Evolutionary conservation across 257 asterid species (phyloP).

Genomic region (Datura wrightii): DNA sequence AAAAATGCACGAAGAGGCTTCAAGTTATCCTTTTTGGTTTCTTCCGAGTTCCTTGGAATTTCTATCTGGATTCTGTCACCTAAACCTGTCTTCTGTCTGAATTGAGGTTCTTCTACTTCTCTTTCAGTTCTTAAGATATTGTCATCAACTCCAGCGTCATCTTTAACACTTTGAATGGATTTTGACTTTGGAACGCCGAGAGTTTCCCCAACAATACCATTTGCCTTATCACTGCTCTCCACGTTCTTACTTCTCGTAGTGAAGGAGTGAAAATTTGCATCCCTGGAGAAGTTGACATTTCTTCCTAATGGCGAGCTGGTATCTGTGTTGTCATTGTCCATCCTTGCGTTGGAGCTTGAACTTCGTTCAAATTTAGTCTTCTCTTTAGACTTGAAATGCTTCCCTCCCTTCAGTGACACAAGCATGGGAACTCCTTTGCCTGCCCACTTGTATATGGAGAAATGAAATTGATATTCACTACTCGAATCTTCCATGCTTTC

Average conservation of each 20-base stretch:
- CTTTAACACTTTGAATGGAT: constrained; percentile 29
- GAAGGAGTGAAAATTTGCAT: constrained; percentile 31
- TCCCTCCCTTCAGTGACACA: constrained; percentile 47
- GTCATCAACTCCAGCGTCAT: constrained; percentile 28
- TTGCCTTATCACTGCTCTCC: constrained; percentile 33
- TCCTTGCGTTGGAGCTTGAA: constrained; percentile 50
- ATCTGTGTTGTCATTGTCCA: constrained; percentile 35
- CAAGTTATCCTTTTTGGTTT: constrained; percentile 36
- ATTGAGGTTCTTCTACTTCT: constrained; percentile 37
- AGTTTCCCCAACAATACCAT: constrained; percentile 26
- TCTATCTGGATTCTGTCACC: constrained; percentile 37
- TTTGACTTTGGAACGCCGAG: constrained; percentile 40
- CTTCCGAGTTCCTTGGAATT: constrained; percentile 33
- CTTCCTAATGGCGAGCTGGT: constrained; percentile 14
- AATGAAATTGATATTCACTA: constrained; percentile 63
- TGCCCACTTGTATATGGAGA: constrained; percentile 93
- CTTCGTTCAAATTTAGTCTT: constrained; percentile 38
- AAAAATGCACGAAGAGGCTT: constrained; percentile 45
- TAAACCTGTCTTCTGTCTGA: constrained; percentile 34
- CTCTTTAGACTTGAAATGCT: constrained; percentile 39
- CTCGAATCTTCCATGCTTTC: constrained; percentile 36
- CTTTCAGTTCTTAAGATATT: constrained; percentile 24
- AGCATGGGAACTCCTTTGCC: constrained; percentile 68
- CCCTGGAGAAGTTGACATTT: constrained; percentile 28
- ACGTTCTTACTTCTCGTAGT: constrained; percentile 31